A percentile compares a stretch with the other conserved stretches of the same genome.
phyloP scores from a whole-genome alignment of 2,329 filamentous ascomycete genomes.

The Sporothrix luriei region DNA sequence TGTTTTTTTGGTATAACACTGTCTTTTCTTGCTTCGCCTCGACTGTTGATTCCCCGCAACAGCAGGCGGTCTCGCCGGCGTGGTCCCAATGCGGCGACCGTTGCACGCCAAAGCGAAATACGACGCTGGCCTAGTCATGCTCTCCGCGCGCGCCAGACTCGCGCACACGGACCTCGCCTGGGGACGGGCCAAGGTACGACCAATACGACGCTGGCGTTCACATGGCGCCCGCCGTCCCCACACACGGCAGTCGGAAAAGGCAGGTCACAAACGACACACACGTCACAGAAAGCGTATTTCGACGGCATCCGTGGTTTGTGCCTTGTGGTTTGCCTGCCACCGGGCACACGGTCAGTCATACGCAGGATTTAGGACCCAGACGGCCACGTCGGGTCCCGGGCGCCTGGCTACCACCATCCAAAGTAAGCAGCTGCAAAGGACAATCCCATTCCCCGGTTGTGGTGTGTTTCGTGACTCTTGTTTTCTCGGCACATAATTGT shows the following conservation, averaged over 20 bases:
- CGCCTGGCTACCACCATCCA: neutral
- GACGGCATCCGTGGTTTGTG: neutral
- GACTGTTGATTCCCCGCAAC: neutral
- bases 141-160: neutral
- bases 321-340: neutral
- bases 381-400: neutral
- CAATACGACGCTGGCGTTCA: neutral
- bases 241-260: neutral
- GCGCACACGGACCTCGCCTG: neutral
- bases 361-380: neutral
- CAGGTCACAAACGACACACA: conserved; percentile 1
- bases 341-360: neutral
- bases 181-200: neutral
- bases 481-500: neutral
- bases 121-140: neutral
- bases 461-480: neutral
- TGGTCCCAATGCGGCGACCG: neutral
- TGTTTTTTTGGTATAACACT: no score
- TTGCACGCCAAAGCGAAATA: neutral
- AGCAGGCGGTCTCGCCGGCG: neutral
- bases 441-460: neutral
- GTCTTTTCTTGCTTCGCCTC: neutral
- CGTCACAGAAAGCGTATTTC: neutral
- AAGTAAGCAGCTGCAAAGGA: neutral
- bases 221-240: neutral